Base-by-base conservation (phyloP, 129 eudicot genomes). In the Flaveria brownii region DNA sequence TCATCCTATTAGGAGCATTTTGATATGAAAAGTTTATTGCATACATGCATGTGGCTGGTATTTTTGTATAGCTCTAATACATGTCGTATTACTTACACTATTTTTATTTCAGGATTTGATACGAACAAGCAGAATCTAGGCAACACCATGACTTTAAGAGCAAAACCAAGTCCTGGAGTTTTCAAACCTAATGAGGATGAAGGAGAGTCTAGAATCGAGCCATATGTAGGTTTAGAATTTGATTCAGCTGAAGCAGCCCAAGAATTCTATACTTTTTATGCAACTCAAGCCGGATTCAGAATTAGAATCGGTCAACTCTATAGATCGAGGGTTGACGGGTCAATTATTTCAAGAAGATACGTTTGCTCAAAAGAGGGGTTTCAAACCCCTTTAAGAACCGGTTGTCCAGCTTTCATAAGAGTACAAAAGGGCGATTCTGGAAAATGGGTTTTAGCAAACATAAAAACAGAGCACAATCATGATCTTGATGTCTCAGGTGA, bases 301-400 rank as follows among this genome's bases (percentile, higher is more conserved):
- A 89, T 87, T 60, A 80, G 97, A 75, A 89, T 89, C 14, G 96
- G 97, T 54, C 96, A 88, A 77, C 86, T 88, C 20, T 89, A 91
- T 56, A 76, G 97, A 50, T 91, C 97, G 42, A 77, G 97, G 78
- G 81, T 84, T 62, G 96, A 91, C 15, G 96, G 97, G 5, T 81
- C 96, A 12, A 90, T 91, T 49, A 77, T 87, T 80, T 89, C 96
- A 23, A 86, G 97, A 51, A 78, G 91, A 87, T 88, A 79, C 22
- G 97, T 91, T 28, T 91, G 97, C 76, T 87, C 97, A 15, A 91
- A 79, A 72, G 97, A 91, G 80, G 97, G 97, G 13, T 91, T 89
- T 59, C 97, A 89, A 68, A 91, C 97, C 68, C 84, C 72, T 73
- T 68, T 88, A 56, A 78, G 97, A 85, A 89, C 96, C 14, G 97